These are phyloP conservation scores for Phytophthora pluvialis DNA, from an alignment of 352 stramenopile genomes.

Conservation along the genomic window DNA sequence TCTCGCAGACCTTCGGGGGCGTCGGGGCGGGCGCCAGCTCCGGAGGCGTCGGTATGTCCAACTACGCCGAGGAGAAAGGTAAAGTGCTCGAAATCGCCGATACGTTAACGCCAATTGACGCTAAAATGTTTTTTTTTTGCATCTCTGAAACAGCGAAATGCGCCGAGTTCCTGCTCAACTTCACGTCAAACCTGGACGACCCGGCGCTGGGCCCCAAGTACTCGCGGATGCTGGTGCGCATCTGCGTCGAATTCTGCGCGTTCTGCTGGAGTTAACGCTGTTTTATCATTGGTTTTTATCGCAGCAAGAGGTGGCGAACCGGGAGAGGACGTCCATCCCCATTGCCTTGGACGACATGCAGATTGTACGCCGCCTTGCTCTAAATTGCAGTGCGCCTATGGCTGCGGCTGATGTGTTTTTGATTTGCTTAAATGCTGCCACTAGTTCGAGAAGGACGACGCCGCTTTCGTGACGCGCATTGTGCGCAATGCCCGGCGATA, in stretches of 20 bases:
- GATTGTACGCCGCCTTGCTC: slow-evolving; percentile 55
- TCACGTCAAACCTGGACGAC: slow-evolving; percentile 80
- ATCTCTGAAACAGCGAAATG: slow-evolving; percentile 61
- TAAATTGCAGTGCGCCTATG: slow-evolving; percentile 47
- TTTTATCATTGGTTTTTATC: slow-evolving; percentile 5
- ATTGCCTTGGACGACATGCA: slow-evolving; percentile 85
- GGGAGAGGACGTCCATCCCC: slow-evolving; percentile 78
- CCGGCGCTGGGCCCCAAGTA: slow-evolving; percentile 74
- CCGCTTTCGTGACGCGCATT: slow-evolving; percentile 86
- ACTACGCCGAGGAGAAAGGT: slow-evolving; percentile 46
- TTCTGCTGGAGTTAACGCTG: slow-evolving; percentile 4
- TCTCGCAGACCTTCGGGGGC: slow-evolving; percentile 30
- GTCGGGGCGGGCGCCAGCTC: slow-evolving; percentile 10
- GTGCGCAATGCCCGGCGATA: slow-evolving; percentile 88
- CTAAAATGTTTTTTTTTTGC: not conserved
- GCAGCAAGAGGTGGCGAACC: slow-evolving; percentile 90
- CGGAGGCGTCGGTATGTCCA: slow-evolving; percentile 40
- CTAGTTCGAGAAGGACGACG: slow-evolving; percentile 79
- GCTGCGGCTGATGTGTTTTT: slow-evolving; percentile 30
- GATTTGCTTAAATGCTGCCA: not conserved
- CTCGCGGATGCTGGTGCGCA: slow-evolving; percentile 73
- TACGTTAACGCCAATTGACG: not conserved
- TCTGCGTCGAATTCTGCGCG: not conserved
- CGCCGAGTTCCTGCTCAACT: slow-evolving; percentile 73
- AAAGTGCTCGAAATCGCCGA: not conserved